Percentiles rank a stretch among this genome's conserved stretches.
These are phyloP conservation scores for Cardamine resedifolia DNA, from an alignment of 345 rosid genomes.

Conservation along the genomic window DNA sequence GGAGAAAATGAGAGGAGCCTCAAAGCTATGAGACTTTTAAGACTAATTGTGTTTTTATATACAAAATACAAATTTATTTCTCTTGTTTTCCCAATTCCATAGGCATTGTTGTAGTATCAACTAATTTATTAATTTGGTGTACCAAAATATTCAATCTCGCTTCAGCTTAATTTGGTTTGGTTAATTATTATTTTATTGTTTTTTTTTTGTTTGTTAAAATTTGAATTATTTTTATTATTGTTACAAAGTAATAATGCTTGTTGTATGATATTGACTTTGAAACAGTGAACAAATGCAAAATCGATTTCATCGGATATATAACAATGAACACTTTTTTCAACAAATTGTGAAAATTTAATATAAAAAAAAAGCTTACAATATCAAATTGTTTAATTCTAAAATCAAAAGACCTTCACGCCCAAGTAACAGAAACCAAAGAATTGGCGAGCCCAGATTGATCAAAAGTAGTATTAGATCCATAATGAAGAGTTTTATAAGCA, in stretches of 20 bases:
- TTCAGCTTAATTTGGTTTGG: too few relatives aligned
- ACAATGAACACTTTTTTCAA: background rate
- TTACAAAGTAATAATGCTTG: background rate
- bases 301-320: background rate
- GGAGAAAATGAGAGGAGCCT: too few relatives aligned
- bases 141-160: background rate
- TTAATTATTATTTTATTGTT: too few relatives aligned
- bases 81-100: too few relatives aligned
- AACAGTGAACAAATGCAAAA: background rate
- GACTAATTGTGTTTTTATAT: too few relatives aligned
- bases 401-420: constrained; percentile 45
- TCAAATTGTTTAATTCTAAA: background rate
- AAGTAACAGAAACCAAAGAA: constrained; percentile 69
- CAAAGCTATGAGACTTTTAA: too few relatives aligned
- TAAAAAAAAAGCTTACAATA: background rate
- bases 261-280: background rate
- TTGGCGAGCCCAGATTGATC: constrained; percentile 81
- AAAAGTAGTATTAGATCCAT: constrained; percentile 54
- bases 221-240: too few relatives aligned
- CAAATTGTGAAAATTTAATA: background rate
- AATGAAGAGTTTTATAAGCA: constrained; percentile 59
- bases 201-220: too few relatives aligned
- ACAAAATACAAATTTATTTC: too few relatives aligned
- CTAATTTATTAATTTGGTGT: too few relatives aligned
- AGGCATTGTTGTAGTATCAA: too few relatives aligned